A percentile compares a stretch with the other conserved stretches of the same genome.
Conservation (phyloP, 805 yeast species). For the Nakazawaea laoshanensis region DNA sequence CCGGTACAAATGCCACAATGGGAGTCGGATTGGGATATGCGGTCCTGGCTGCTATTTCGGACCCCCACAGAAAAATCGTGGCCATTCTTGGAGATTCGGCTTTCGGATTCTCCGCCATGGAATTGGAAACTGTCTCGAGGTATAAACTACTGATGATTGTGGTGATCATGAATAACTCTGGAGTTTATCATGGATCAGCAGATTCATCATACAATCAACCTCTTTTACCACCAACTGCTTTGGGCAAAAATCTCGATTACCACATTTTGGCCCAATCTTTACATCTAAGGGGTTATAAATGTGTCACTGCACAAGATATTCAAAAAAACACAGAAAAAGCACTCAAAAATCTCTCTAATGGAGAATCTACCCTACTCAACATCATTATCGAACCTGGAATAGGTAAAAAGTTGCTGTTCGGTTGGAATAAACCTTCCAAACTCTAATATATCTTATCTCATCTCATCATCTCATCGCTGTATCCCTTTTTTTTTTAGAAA, state of each 20-base stretch:
- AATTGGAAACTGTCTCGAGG: conserved; percentile 61
- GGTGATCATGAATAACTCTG: conserved; percentile 66
- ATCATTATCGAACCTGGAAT: conserved; percentile 55
- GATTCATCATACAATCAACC: conserved; percentile 17
- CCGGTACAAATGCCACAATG: conserved; percentile 75
- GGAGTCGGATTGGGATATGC: conserved; percentile 70
- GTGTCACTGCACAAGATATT: conserved; percentile 32
- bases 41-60: conserved; percentile 44
- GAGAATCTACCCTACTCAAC: conserved; percentile 40
- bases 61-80: conserved; percentile 36
- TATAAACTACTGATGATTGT: conserved; percentile 43
- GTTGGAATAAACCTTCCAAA: conserved; percentile 74
- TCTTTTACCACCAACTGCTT: conserved; percentile 49
- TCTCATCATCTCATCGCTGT: too few species aligned
- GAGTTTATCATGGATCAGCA: conserved; percentile 59
- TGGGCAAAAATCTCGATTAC: conserved; percentile 47
- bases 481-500: too few species aligned
- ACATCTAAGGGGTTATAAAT: conserved; percentile 48
- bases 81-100: conserved; percentile 74
- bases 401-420: conserved; percentile 47
- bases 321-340: conserved; percentile 20
- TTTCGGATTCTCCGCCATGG: conserved; percentile 68
- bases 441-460: too few species aligned
- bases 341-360: conserved; percentile 22
- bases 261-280: conserved; percentile 46